phyloP scores from a whole-genome alignment of 768 basidiomycete species.

The Holtermannia corniformis region DNA sequence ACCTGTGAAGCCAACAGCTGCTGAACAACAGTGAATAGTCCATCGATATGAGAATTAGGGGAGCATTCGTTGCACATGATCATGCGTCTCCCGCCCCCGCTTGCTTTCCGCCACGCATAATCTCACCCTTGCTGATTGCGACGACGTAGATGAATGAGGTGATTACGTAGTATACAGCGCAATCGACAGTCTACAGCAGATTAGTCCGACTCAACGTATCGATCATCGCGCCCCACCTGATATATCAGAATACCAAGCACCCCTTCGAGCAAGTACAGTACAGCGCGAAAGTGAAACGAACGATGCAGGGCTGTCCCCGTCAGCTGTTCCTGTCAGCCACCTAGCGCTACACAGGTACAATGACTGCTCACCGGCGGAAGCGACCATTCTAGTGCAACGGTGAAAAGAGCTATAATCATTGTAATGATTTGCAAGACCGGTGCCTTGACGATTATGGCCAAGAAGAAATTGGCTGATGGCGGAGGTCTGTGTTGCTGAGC shows the following conservation, averaged over 20 bases:
- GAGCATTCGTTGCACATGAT: not conserved
- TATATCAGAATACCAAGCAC: slow-evolving; percentile 62
- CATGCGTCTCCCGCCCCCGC: not conserved
- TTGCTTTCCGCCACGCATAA: slow-evolving; percentile 41
- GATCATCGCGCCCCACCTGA: slow-evolving; percentile 49
- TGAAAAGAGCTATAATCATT: slow-evolving; percentile 53
- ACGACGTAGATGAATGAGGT: slow-evolving; percentile 59
- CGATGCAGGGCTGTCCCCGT: slow-evolving; percentile 51
- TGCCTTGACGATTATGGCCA: slow-evolving; percentile 62
- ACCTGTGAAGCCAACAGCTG: not conserved
- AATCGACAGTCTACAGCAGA: slow-evolving; percentile 65
- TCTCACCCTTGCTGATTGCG: slow-evolving; percentile 60
- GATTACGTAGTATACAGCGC: slow-evolving; percentile 67
- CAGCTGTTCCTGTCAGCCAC: slow-evolving; percentile 10
- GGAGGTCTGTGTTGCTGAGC: not conserved
- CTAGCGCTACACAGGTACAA: slow-evolving; percentile 43
- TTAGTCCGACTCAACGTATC: not conserved
- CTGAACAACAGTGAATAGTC: not conserved
- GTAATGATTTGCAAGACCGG: slow-evolving; percentile 65
- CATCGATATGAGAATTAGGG: not conserved
- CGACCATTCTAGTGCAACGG: slow-evolving; percentile 65
- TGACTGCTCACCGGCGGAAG: slow-evolving; percentile 43
- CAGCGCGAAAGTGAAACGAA: slow-evolving; percentile 55
- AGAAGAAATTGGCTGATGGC: slow-evolving; percentile 43
- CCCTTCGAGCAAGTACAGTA: slow-evolving; percentile 56